Conservation (phyloP, 768 basidiomycete species). For the Rhizopogon sp. region DNA sequence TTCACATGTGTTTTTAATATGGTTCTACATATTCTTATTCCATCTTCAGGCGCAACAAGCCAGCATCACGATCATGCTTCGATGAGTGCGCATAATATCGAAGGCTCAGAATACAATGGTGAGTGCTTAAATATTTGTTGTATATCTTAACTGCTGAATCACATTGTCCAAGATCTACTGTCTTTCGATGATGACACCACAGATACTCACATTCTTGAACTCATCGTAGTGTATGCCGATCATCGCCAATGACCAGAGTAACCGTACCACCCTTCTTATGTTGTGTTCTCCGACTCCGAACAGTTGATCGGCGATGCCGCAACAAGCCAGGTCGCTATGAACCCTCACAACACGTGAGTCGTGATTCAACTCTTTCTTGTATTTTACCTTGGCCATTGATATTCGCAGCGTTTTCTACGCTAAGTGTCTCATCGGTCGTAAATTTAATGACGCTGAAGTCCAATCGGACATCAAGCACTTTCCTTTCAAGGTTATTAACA, state of each 20-base stretch:
- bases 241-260: constrained; percentile 93
- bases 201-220: no score
- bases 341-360: constrained; percentile 83
- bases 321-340: constrained; percentile 98
- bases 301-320: constrained; percentile 99
- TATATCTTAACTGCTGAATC: no score
- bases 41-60: no score
- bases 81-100: no score
- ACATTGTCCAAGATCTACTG: no score
- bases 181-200: no score
- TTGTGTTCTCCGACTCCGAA: constrained; percentile 91
- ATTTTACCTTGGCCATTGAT: constrained; percentile 6
- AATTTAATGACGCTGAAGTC: constrained; percentile 81
- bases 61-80: no score
- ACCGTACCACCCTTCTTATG: constrained; percentile 94
- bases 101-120: no score
- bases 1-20: no score
- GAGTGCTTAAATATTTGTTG: no score
- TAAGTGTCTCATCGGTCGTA: constrained; percentile 95
- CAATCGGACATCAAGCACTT: constrained; percentile 86
- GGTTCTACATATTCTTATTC: no score
- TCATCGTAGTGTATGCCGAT: constrained; percentile 34
- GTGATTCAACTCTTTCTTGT: background rate
- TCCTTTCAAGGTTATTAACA: constrained; percentile 89
- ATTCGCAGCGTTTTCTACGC: constrained; percentile 85